These are phyloP conservation scores for Tausonia pullulans DNA, from an alignment of 1,284 basidiomycete species.

Conservation along the genomic window DNA sequence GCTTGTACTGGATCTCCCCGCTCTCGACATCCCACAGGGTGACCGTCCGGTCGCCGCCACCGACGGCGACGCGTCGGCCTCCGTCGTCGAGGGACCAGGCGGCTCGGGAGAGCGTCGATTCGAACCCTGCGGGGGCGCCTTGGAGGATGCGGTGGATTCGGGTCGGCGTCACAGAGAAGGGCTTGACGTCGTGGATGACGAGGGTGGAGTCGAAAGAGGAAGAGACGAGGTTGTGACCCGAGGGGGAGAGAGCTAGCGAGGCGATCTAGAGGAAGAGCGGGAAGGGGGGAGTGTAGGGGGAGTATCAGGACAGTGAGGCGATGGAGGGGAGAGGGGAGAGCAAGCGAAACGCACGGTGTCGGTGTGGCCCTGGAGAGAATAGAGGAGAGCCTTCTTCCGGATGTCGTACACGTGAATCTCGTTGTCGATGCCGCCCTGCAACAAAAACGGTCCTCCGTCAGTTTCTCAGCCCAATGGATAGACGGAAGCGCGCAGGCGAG, in stretches of 20 bases:
- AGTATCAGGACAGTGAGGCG: slow-evolving; percentile 63
- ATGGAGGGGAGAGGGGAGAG: slow-evolving; percentile 53
- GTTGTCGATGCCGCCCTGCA: slow-evolving; percentile 68
- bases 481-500: too few relatives aligned
- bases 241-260: slow-evolving; percentile 76
- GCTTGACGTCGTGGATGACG: slow-evolving; percentile 78
- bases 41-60: slow-evolving; percentile 46
- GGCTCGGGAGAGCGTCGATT: slow-evolving; percentile 63
- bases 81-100: slow-evolving; percentile 48
- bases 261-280: slow-evolving; percentile 37
- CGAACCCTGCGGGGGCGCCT: slow-evolving; percentile 82
- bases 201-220: slow-evolving; percentile 77
- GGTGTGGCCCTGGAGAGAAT: slow-evolving; percentile 62
- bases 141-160: slow-evolving; percentile 63
- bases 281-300: not conserved
- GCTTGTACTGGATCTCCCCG: slow-evolving; percentile 68
- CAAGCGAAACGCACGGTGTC: slow-evolving; percentile 53
- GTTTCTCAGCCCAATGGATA: too few relatives aligned
- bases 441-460: too few relatives aligned
- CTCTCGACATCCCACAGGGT: slow-evolving; percentile 90
- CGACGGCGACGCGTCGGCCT: slow-evolving; percentile 35
- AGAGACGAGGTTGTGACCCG: slow-evolving; percentile 70
- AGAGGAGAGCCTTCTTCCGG: slow-evolving; percentile 65
- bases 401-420: slow-evolving; percentile 88
- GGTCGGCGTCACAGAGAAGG: slow-evolving; percentile 70